Base-by-base conservation (phyloP, 306 rosid genomes). In the Sindora glabra region DNA sequence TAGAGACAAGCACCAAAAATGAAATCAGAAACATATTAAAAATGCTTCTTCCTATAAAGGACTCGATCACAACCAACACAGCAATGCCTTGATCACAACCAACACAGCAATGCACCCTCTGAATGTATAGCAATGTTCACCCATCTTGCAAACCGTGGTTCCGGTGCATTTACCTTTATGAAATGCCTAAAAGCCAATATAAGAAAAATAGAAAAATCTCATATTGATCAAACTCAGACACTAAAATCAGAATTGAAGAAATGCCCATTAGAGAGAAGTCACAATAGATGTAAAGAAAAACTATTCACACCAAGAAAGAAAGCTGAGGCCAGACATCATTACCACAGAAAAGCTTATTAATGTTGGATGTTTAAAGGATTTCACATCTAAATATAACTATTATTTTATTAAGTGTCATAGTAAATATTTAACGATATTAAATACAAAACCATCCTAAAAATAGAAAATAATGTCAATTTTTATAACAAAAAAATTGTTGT, bases 21-120 rank as follows among this genome's bases (percentile, higher is more conserved):
- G 51, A 0, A 10, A 19, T 5, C n/a, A n/a, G n/a, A 5, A 1
- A 44, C 37, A 48, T 8, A 5, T 63, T 80, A 88, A 94, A 94
- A 59, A 92, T 86, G 78, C 99, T 96, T 73, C 16, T 83, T 51
- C 98, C 95, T 78, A 96, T 79, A 19, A 79, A 88, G 50, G 98
- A 81, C 39, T n/a, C n/a, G n/a, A n/a, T n/a, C n/a, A n/a, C n/a
- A n/a, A n/a, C n/a, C n/a, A n/a, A n/a, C n/a, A n/a, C n/a, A n/a
- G n/a, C n/a, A n/a, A n/a, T n/a, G n/a, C n/a, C n/a, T 88, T 89
- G 73, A 92, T 82, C 13, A 92, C 96, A 57, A 89, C 99, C 27
- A 92, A 66, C 99, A 92, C 89, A 5, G 95, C 99, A 68, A 92
- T 92, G 71, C 89, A 92, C 0, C 99, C 99, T 79, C 99, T 86